Evolutionary conservation across 768 basidiomycete genomes (phyloP).

Genomic region (Auriscalpium vulgare): DNA sequence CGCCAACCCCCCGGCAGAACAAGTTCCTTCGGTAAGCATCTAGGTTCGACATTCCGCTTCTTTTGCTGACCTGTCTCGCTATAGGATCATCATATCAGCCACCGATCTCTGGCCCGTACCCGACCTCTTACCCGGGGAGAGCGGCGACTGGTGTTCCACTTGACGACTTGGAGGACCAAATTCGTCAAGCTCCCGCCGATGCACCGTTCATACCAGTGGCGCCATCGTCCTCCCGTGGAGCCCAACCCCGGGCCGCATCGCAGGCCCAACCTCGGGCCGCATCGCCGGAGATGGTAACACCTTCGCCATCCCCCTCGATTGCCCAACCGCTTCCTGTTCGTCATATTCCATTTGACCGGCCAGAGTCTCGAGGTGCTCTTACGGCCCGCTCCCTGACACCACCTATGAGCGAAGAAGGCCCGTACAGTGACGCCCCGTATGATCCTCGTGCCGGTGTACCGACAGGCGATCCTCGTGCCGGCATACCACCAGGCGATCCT

Average conservation of each 20-base stretch:
- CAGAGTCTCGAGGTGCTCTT: too few species aligned
- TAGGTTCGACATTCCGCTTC: too few species aligned
- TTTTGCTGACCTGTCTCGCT: too few species aligned
- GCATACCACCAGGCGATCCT: background rate
- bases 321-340: too few species aligned
- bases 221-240: background rate
- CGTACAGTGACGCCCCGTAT: background rate
- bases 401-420: too few species aligned
- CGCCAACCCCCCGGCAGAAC: background rate
- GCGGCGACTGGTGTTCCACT: too few species aligned
- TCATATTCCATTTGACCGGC: background rate
- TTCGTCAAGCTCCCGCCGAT: conserved; percentile 1
- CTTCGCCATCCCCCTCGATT: too few species aligned
- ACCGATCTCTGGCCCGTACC: too few species aligned
- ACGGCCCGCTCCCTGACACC: too few species aligned
- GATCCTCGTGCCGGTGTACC: background rate
- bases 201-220: background rate
- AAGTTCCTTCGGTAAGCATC: too few species aligned
- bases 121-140: too few species aligned
- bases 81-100: too few species aligned
- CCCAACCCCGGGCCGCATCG: background rate
- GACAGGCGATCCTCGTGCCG: background rate
- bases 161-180: background rate
- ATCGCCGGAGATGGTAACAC: background rate
- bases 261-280: background rate